phyloP scores from a whole-genome alignment of 1,284 basidiomycete genomes.

The Kalmanozyma brasiliensis region DNA sequence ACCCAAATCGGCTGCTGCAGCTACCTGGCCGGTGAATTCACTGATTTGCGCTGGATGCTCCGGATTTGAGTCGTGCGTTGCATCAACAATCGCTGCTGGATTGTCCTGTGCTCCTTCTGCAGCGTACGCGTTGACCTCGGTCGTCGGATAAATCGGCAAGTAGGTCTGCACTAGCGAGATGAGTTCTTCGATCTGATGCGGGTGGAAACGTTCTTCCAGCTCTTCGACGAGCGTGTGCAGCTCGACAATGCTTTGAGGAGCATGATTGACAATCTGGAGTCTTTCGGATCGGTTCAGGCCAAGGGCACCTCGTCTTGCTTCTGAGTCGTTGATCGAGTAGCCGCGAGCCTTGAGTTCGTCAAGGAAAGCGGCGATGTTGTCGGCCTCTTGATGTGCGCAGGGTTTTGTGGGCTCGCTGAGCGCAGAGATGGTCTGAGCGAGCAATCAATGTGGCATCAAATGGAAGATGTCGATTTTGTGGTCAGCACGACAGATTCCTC shows the following conservation, averaged over 20 bases:
- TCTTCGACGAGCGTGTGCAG: constrained; percentile 93
- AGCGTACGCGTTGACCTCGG: constrained; percentile 26
- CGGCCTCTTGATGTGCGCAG: constrained; percentile 75
- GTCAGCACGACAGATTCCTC: neutral
- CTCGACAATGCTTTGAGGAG: constrained; percentile 82
- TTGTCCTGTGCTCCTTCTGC: constrained; percentile 28
- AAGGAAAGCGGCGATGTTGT: constrained; percentile 76
- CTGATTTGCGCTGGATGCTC: constrained; percentile 20
- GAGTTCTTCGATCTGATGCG: constrained; percentile 76
- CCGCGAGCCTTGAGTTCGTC: constrained; percentile 71
- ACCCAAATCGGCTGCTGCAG: constrained; percentile 40
- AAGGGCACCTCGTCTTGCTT: constrained; percentile 68
- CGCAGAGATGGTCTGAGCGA: constrained; percentile 79
- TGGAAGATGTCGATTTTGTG: neutral
- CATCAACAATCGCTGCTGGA: constrained; percentile 14
- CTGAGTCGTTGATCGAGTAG: constrained; percentile 43
- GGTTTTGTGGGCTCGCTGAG: constrained; percentile 80
- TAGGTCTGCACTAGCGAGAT: constrained; percentile 73
- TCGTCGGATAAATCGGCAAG: constrained; percentile 26
- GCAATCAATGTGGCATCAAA: neutral
- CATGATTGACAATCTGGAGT: constrained; percentile 87
- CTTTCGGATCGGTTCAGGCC: constrained; percentile 89
- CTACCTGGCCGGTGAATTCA: constrained; percentile 35
- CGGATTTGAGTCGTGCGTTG: neutral
- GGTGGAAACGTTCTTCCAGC: constrained; percentile 79